Conservation (phyloP, 2,329 filamentous ascomycete species). For the Talaromyces sp. region DNA sequence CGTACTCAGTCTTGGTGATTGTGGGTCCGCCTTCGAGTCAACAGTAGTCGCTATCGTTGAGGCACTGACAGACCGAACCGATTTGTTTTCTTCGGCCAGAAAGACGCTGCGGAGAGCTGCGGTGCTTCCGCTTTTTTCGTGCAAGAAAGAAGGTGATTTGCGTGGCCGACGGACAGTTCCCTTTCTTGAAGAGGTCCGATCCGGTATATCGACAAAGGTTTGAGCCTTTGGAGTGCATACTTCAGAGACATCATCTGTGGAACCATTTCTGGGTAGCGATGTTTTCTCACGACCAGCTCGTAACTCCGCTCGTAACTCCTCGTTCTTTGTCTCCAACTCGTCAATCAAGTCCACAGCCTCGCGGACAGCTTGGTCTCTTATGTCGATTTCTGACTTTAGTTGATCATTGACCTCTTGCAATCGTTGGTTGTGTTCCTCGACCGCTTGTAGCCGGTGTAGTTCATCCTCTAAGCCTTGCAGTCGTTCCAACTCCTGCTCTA, state of each 20-base stretch:
- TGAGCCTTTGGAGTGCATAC: conserved; percentile 29
- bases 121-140: conserved; percentile 35
- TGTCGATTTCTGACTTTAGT: conserved; percentile 37
- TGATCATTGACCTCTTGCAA: conserved; percentile 34
- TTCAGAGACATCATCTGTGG: conserved; percentile 19
- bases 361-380: conserved; percentile 40
- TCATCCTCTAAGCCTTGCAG: conserved; percentile 33
- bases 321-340: conserved; percentile 40
- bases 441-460: conserved; percentile 17
- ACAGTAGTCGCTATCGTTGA: conserved; percentile 37
- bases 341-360: conserved; percentile 46
- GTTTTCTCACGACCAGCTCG: conserved; percentile 26
- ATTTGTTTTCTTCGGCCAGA: conserved; percentile 28
- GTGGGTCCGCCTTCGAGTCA: conserved; percentile 34
- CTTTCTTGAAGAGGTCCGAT: conserved; percentile 38
- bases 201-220: conserved; percentile 35
- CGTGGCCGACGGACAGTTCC: conserved; percentile 30
- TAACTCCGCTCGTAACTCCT: conserved; percentile 32
- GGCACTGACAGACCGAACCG: conserved; percentile 27
- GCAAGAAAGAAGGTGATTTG: conserved; percentile 41
- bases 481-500: conserved; percentile 36
- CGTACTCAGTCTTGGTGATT: conserved; percentile 42
- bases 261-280: conserved; percentile 26
- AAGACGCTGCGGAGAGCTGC: conserved; percentile 41
- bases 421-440: too few relatives aligned